These are phyloP conservation scores for Trametes elegans DNA, from an alignment of 768 basidiomycete genomes.

Conservation along the genomic window DNA sequence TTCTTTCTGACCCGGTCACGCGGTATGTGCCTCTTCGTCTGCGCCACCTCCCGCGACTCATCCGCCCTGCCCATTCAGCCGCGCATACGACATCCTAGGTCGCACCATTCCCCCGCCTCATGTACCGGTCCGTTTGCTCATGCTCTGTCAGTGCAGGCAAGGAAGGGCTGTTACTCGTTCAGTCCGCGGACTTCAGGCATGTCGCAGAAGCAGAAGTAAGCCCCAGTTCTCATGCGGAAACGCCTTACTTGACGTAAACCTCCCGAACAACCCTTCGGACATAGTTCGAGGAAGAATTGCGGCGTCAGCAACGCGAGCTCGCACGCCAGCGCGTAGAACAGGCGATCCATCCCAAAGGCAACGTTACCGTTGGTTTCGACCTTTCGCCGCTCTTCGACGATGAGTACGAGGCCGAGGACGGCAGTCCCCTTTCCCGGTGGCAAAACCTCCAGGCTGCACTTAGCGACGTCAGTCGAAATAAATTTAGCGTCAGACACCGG, in stretches of 20 bases:
- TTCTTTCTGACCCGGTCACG: constrained; percentile 70
- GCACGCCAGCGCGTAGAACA: constrained; percentile 38
- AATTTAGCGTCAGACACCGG: constrained; percentile 40
- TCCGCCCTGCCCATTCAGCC: constrained; percentile 37
- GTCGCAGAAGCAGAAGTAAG: constrained; percentile 15
- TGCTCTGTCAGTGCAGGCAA: constrained; percentile 19
- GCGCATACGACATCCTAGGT: constrained; percentile 77
- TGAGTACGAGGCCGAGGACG: constrained; percentile 28
- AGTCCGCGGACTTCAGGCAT: constrained; percentile 11
- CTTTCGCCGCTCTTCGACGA: constrained; percentile 46
- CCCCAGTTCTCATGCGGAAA: background rate
- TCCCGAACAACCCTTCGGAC: too few relatives aligned
- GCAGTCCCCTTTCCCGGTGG: constrained; percentile 20
- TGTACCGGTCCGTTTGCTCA: constrained; percentile 1
- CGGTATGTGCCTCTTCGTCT: constrained; percentile 42
- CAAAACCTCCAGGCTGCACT: constrained; percentile 7
- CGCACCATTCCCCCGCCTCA: constrained; percentile 15
- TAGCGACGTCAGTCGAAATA: constrained; percentile 21
- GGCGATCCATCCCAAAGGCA: constrained; percentile 45
- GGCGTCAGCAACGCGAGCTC: constrained; percentile 37
- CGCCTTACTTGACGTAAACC: constrained; percentile 7
- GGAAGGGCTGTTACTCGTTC: constrained; percentile 21
- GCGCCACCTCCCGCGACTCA: constrained; percentile 3
- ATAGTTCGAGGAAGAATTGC: constrained; percentile 48
- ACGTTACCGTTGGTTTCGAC: constrained; percentile 44